Evolutionary conservation across 2,329 filamentous ascomycete genomes (phyloP), one percentile per base, ranked within the genome.

Genomic region (Eutypa lata): DNA sequence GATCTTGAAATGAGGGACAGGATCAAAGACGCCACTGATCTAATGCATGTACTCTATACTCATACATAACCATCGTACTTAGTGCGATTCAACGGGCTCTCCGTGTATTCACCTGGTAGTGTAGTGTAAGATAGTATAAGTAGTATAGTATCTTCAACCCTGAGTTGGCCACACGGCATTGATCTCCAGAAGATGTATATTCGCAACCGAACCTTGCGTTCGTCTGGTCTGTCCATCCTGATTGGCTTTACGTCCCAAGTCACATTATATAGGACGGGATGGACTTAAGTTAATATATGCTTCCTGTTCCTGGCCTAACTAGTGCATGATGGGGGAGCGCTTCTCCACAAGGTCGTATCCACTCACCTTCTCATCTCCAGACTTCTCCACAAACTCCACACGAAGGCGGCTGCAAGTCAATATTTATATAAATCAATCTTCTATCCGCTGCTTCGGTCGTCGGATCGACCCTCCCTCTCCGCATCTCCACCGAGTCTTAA

Each of bases 361-460:
- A 55, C 59, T 63, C 55, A 62, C 57, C 53, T 65, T 65, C 58
- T 65, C 58, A 61, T 66, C 66, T 64, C 65, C 63, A 68, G 62
- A 64, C 35, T 63, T 68, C 61, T 61, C 65, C 63, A 64, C 63
- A 66, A 24, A 62, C 63, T 62, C 67, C 66, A 70, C 63, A 61
- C 52, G 58, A 57, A 58, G 60, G 60, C 54, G 55, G 60, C 64
- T 68, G 63, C 63, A 68, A 61, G 57, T 58, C 57, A 64, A 68
- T 66, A 68, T 68, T 58, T 70, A 73, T 72, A 73, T 74, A 74
- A 71, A 64, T 65, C 61, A 67, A 67, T 66, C 63, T 65, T 61
- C 56, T 62, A 65, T 65, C 67, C 70, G 67, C 57, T 65, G 58
- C 60, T 58, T 65, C 65, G 66, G 62, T 53, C 51, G 53, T 60